A percentile compares a stretch with the other conserved stretches of the same genome.
phyloP scores from a whole-genome alignment of 306 rosid species.

The Rosa chinensis region DNA sequence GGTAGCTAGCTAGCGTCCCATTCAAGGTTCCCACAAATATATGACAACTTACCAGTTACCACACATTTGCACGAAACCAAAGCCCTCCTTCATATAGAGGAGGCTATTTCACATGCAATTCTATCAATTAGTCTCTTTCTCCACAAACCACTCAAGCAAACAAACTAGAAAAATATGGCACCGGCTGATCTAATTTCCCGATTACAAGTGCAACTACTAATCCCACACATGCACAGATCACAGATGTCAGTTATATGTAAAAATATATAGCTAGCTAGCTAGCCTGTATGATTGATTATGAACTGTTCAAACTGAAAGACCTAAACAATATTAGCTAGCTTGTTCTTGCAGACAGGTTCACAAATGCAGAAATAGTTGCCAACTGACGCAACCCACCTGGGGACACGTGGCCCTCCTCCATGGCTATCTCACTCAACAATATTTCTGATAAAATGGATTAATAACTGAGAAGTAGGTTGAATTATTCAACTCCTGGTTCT shows the following conservation, averaged over 20 bases:
- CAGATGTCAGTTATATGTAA: neutral
- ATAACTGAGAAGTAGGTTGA: neutral
- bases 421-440: neutral
- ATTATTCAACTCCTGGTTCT: conserved; percentile 1
- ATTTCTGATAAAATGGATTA: neutral
- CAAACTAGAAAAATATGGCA: neutral
- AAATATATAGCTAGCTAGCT: neutral
- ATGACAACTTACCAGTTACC: conserved; percentile 6
- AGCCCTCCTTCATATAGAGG: neutral
- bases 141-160: neutral
- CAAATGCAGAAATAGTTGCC: neutral
- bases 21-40: neutral
- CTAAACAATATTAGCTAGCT: neutral
- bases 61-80: neutral
- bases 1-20: neutral
- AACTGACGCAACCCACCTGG: neutral
- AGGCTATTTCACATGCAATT: neutral
- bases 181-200: neutral
- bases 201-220: neutral
- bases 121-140: neutral
- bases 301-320: neutral
- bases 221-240: neutral
- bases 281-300: neutral
- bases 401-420: neutral
- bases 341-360: neutral